Evolutionary conservation across 2,329 filamentous ascomycete species (phyloP), one percentile per base, ranked within the genome.

Genomic region (Tolypocladium nubicola): DNA sequence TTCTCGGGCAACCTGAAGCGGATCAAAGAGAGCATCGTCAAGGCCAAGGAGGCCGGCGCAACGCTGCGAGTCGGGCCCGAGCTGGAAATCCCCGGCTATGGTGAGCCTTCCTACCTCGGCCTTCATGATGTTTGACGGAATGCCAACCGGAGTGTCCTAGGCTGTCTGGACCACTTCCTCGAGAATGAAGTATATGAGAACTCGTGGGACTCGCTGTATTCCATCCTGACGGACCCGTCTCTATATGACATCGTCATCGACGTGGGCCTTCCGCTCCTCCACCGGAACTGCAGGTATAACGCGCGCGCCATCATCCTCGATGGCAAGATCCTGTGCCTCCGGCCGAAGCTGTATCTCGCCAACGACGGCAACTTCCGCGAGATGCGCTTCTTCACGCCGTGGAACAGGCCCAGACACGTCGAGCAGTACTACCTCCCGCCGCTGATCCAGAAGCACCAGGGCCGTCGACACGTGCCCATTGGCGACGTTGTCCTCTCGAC

Each of bases 351-450:
- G 5, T 47, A 47, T 9, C 49, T 58, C 14, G 56, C 56, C 39
- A 53, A 53, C 39, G 56, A 58, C 14, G 56, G 56, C n/a, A 47
- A 52, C 45, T 58, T 52, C 23, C 56, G 56, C 10, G 56, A 58
- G 45, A 49, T 50, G 10, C 45, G 56, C n/a, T 50, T 45, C 47
- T 58, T 58, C 40, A 58, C 56, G n/a, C 45, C 56, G 2, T 58
- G 56, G 56, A 35, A n/a, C 33, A 47, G 52, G 47, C 37, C 37
- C 4, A 8, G 53, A 5, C 37, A 52, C 14, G 43, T 55, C 13
- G 56, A 58, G 37, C 33, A 30, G 26, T 55, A 58, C 49, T 52
- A 55, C 30, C 56, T 58, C 13, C 45, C 45, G 14, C 45, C 45
- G 23, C 45, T 2, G 2, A 47, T 47, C 45, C 45, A 47, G 45